Conservation (phyloP, 2,329 filamentous ascomycete species). For the Aureobasidium lini region DNA sequence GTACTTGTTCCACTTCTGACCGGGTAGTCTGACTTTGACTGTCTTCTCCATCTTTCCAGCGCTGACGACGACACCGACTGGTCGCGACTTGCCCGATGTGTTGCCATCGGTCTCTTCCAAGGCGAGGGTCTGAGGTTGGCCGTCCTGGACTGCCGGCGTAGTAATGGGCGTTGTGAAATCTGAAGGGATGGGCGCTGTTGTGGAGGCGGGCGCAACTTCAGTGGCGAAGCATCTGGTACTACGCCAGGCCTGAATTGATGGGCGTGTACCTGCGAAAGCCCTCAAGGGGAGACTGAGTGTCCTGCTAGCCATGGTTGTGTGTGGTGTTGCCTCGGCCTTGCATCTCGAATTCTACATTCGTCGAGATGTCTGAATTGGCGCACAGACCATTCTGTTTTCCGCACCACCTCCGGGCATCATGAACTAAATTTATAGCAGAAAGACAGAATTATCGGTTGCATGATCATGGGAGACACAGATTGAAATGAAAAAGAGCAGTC, state of each 20-base stretch:
- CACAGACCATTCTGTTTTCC: not conserved
- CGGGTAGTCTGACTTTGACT: conserved; percentile 67
- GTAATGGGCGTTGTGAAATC: not conserved
- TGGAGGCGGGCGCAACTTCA: not conserved
- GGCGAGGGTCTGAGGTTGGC: not conserved
- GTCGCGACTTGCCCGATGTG: not conserved
- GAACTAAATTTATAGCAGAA: not conserved
- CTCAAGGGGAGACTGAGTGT: conserved; percentile 1
- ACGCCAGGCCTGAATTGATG: conserved; percentile 14
- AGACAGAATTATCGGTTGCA: too few species aligned
- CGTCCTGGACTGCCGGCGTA: not conserved
- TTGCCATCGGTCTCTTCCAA: not conserved
- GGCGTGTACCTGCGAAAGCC: conserved; percentile 5
- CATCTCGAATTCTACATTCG: not conserved
- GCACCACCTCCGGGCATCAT: not conserved
- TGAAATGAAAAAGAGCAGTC: not conserved
- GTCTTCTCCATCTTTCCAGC: conserved; percentile 72
- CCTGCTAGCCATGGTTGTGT: conserved; percentile 10
- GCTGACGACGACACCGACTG: conserved; percentile 62
- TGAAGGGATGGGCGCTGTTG: not conserved
- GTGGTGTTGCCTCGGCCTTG: not conserved
- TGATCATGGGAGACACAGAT: too few species aligned
- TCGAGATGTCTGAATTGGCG: not conserved
- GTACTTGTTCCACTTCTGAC: conserved; percentile 62
- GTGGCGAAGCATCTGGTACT: conserved; percentile 10